Percentiles rank a stretch among this genome's conserved stretches.
These are phyloP conservation scores for Fusarium miscanthi DNA, from an alignment of 2,329 filamentous ascomycete species.

Conservation along the genomic window DNA sequence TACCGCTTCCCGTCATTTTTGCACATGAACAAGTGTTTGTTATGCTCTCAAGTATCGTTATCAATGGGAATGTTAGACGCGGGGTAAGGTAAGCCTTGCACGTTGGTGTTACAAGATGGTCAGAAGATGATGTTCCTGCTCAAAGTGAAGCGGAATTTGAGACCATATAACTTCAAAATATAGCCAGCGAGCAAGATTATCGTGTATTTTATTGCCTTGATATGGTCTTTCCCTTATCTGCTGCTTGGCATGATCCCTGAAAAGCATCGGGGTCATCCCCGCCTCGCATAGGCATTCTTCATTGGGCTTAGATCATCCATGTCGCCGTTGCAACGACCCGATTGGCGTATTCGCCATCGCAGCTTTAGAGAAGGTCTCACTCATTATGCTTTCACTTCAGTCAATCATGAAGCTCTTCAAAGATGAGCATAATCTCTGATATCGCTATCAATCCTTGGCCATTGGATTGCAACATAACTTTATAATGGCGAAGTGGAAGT, in stretches of 20 bases:
- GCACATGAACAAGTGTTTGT: background rate
- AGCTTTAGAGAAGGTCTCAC: background rate
- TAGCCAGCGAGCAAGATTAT: background rate
- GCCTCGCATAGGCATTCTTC: background rate
- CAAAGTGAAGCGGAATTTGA: background rate
- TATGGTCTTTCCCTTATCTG: background rate
- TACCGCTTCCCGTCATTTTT: background rate
- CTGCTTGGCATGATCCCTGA: background rate
- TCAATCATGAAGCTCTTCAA: fast-evolving
- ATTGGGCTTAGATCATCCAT: background rate
- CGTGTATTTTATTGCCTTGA: background rate
- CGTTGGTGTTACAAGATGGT: background rate
- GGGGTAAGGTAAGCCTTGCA: background rate
- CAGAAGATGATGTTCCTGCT: too few relatives aligned
- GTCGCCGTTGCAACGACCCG: background rate
- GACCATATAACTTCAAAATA: background rate
- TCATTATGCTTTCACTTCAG: background rate
- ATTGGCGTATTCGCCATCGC: background rate
- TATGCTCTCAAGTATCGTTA: background rate
- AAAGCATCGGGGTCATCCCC: background rate
- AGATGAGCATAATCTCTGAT: fast-evolving
- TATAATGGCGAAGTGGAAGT: background rate
- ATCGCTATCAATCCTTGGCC: too few relatives aligned
- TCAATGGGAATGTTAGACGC: background rate
- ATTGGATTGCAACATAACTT: too few relatives aligned